phyloP scores from a whole-genome alignment of 306 rosid species.

The Cajanus cajan region DNA sequence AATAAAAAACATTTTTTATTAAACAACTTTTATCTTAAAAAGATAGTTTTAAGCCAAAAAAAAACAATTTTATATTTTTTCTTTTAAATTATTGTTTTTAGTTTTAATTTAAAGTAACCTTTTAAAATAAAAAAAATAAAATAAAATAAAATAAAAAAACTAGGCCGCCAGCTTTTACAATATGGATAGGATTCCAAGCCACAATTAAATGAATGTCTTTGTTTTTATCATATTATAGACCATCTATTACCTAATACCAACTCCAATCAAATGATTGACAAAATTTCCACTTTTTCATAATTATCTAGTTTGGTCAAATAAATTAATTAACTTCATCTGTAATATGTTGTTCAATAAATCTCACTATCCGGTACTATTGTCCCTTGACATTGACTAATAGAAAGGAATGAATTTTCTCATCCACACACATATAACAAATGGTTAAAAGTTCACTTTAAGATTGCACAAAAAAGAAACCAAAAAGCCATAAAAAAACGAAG shows the following conservation, averaged over 20 bases:
- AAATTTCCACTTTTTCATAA: neutral
- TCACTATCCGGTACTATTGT: neutral
- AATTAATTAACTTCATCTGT: neutral
- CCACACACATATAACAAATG: neutral
- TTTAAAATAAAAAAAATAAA: no score
- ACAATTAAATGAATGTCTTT: neutral
- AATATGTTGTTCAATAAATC: neutral
- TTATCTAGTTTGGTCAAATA: conserved; percentile 2
- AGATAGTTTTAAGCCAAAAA: no score
- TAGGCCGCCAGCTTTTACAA: no score
- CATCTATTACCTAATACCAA: conserved; percentile 27
- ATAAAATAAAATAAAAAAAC: no score
- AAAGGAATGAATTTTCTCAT: neutral
- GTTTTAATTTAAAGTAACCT: no score
- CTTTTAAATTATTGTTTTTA: no score
- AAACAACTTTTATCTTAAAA: no score
- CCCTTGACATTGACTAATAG: neutral
- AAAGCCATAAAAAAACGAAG: neutral
- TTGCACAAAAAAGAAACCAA: neutral
- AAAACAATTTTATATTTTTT: no score
- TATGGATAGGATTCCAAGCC: neutral
- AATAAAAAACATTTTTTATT: no score
- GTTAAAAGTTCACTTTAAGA: neutral
- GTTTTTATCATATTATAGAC: neutral
- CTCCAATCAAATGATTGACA: conserved; percentile 13